Base-by-base conservation (phyloP, 441 rosid genomes). In the California macrophylla region DNA sequence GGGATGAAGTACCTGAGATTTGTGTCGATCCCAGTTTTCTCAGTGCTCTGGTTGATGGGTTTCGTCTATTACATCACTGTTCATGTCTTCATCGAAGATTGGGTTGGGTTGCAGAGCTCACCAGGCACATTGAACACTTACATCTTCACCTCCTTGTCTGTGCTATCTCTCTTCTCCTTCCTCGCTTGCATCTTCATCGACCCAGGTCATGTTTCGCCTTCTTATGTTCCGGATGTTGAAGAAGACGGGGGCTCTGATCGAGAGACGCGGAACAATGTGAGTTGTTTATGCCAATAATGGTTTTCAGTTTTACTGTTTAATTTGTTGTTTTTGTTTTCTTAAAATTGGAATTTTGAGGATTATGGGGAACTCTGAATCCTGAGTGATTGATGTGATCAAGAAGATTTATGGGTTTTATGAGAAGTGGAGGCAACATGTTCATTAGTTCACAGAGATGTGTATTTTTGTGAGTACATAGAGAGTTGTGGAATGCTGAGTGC, bases 211-310 rank as follows among this genome's bases (percentile, higher is more conserved):
- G 91, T 86, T 63, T 90, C 96, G 3, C 58, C 85, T 23, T 79
- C 89, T 72, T 89, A 80, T 78, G 70, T 76, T 25, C 91, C 92
- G 75, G 98, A 92, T 76, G 81, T 88, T 52, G 98, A 92, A 78
- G 82, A 66, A 62, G 62, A 50, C 63, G 72, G 71, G 6, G 73
- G 71, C 42, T 69, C 82, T 25, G 77, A 79, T 82, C 87, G 75
- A 65, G 82, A 85, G 74, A 73, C 50, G 15, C 67, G 50, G 64
- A 80, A 77, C 69, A 77, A 78, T 54, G 96, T 87, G 75, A 87
- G 91, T 69, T 40, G 32, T 29, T 2, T 29, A 29, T 29, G 32
- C 32, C 47, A 40, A 0, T 50, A 42, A 16, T 16, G 23, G 0
- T 3, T 50, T 50, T 56, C 25, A 47, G 13, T 30, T 32, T 3